phyloP scores from a whole-genome alignment of 1,284 basidiomycete genomes.

The Athelia psychrophila region DNA sequence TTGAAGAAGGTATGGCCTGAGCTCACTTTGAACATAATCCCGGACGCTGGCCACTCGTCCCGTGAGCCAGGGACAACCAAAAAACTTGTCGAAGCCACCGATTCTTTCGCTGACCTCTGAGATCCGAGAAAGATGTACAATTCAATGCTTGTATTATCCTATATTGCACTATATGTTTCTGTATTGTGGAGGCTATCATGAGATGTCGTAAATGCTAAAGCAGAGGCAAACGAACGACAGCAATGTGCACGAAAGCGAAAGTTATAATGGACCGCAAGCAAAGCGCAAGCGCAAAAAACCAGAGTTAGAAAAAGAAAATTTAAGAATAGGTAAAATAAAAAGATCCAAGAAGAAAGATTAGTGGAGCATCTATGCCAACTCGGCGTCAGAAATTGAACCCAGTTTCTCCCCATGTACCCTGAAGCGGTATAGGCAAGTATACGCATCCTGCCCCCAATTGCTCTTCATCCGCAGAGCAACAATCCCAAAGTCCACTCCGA shows the following conservation, averaged over 20 bases:
- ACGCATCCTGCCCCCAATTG: slow-evolving; percentile 85
- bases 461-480: slow-evolving; percentile 77
- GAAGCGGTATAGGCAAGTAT: slow-evolving; percentile 91
- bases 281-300: neutral
- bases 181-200: neutral
- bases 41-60: slow-evolving; percentile 91
- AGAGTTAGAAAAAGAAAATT: neutral
- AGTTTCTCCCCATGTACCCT: slow-evolving; percentile 61
- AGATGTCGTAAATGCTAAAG: neutral
- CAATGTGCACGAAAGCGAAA: slow-evolving; percentile 2
- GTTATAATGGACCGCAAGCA: slow-evolving; percentile 1
- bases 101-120: slow-evolving; percentile 40
- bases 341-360: neutral
- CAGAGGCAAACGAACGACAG: neutral
- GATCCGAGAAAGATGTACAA: neutral
- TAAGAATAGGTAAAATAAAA: neutral
- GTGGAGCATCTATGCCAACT: slow-evolving; percentile 1
- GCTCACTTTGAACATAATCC: slow-evolving; percentile 73
- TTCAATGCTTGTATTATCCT: neutral
- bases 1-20: slow-evolving; percentile 86
- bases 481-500: slow-evolving; percentile 78
- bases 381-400: slow-evolving; percentile 28
- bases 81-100: slow-evolving; percentile 58
- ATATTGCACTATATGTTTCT: too few species aligned
- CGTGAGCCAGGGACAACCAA: slow-evolving; percentile 76